Evolutionary conservation across 352 stramenopile species (phyloP).

Genomic region (Pythium volutum): DNA sequence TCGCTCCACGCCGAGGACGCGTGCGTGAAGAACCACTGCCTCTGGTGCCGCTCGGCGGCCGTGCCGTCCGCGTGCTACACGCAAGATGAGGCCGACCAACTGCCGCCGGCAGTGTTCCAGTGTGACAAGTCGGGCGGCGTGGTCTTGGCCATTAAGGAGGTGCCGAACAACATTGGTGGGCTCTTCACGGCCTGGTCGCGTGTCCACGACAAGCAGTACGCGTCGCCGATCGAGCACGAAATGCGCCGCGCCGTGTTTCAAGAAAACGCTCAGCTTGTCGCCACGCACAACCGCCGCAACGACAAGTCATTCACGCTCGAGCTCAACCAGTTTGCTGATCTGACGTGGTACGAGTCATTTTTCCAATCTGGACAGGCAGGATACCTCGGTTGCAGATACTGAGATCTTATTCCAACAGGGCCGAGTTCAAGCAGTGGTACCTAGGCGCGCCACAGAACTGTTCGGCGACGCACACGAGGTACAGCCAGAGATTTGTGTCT

Average conservation of each 20-base stretch:
- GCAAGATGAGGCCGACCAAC: constrained; percentile 50
- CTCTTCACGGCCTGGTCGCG: constrained; percentile 60
- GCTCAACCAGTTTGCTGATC: constrained; percentile 75
- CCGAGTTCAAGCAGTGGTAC: constrained; percentile 73
- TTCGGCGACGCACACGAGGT: constrained; percentile 52
- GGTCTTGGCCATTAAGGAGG: constrained; percentile 37
- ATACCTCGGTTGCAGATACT: background rate
- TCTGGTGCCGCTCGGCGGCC: constrained; percentile 74
- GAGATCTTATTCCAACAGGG: constrained; percentile 25
- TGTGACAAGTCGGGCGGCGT: constrained; percentile 41
- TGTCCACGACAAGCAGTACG: constrained; percentile 46
- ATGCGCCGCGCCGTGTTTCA: constrained; percentile 56
- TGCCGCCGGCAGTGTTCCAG: constrained; percentile 73
- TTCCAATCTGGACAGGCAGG: background rate
- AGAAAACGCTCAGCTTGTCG: constrained; percentile 58
- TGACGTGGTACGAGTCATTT: constrained; percentile 43
- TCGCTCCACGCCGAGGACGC: constrained; percentile 38
- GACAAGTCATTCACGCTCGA: constrained; percentile 60
- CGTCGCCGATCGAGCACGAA: constrained; percentile 43
- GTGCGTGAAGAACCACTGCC: constrained; percentile 58
- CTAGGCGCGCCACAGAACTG: constrained; percentile 67
- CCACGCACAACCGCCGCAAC: constrained; percentile 48
- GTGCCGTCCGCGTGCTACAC: constrained; percentile 82
- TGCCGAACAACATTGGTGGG: constrained; percentile 29
- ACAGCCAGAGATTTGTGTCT: background rate